Conservation (phyloP, 108 stramenopile species). For the Fragilaria crotonensis region DNA sequence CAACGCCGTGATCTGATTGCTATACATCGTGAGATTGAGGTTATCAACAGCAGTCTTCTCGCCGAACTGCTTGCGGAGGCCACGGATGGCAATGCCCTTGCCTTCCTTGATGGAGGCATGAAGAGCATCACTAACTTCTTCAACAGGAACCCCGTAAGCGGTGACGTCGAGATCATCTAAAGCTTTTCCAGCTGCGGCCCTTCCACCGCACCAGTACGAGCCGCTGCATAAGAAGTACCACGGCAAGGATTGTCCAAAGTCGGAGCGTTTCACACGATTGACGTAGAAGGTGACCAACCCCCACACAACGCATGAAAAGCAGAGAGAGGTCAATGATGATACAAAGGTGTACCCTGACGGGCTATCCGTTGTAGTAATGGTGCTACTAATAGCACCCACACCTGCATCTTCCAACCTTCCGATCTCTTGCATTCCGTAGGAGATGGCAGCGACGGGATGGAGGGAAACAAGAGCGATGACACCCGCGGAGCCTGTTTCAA, state of each 20-base stretch:
- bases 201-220: conserved; percentile 64
- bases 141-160: conserved; percentile 32
- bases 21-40: conserved; percentile 82
- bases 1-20: conserved; percentile 88
- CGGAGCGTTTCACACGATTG: conserved; percentile 66
- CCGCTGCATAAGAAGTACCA: conserved; percentile 74
- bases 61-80: conserved; percentile 73
- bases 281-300: conserved; percentile 82
- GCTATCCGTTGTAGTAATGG: conserved; percentile 38
- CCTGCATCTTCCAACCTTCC: conserved; percentile 69
- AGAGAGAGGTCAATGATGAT: conserved; percentile 47
- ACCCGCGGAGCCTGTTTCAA: conserved; percentile 27
- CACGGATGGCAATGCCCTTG: conserved; percentile 54
- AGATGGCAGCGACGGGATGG: conserved; percentile 75
- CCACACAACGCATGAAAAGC: conserved; percentile 76
- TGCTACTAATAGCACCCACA: conserved; percentile 40
- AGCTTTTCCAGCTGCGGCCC: conserved; percentile 4
- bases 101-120: conserved; percentile 32
- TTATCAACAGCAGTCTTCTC: conserved; percentile 89
- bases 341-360: conserved; percentile 62
- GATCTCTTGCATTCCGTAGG: conserved; percentile 68
- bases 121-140: conserved; percentile 47
- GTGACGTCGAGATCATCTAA: background rate
- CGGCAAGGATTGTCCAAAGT: conserved; percentile 76
- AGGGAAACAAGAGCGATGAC: conserved; percentile 44